These are phyloP conservation scores for Drechslerella dactyloides DNA, from an alignment of 2,329 filamentous ascomycete species.

Conservation along the genomic window DNA sequence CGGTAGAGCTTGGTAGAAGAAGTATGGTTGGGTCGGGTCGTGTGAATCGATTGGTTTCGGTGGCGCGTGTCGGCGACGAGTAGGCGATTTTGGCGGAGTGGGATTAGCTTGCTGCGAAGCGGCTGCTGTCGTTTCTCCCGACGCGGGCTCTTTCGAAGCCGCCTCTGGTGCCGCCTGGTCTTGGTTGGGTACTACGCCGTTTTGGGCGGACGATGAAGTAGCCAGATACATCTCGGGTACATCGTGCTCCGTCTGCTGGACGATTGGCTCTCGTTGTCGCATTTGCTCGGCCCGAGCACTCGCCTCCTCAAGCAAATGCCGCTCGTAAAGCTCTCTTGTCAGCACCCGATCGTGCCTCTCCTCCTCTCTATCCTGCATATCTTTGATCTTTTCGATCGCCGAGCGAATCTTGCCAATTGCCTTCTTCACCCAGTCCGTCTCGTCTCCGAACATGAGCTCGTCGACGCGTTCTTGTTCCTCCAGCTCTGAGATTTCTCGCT, in stretches of 20 bases:
- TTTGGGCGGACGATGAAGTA: constrained; percentile 35
- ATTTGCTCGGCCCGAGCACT: constrained; percentile 29
- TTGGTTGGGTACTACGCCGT: constrained; percentile 10
- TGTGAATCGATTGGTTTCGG: constrained; percentile 54
- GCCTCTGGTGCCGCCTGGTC: not conserved
- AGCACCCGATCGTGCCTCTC: constrained; percentile 28
- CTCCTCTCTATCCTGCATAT: constrained; percentile 31
- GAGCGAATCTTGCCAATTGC: constrained; percentile 76
- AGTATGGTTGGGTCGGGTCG: constrained; percentile 67
- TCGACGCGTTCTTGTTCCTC: constrained; percentile 82
- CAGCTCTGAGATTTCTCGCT: constrained; percentile 77
- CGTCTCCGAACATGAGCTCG: constrained; percentile 87
- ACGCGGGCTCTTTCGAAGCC: not conserved
- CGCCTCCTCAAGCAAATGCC: constrained; percentile 30
- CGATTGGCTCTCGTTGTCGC: constrained; percentile 14
- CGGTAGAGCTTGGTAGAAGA: constrained; percentile 84
- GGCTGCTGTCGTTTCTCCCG: not conserved
- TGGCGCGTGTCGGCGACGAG: constrained; percentile 1
- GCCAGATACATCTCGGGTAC: constrained; percentile 46
- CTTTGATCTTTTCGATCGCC: constrained; percentile 74
- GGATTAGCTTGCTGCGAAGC: not conserved
- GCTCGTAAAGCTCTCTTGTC: constrained; percentile 28
- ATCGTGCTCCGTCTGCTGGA: constrained; percentile 33
- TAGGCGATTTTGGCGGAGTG: constrained; percentile 27
- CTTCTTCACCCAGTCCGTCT: constrained; percentile 88